Conservation (phyloP, 2,329 filamentous ascomycete species). For the Arthroderma uncinatum region DNA sequence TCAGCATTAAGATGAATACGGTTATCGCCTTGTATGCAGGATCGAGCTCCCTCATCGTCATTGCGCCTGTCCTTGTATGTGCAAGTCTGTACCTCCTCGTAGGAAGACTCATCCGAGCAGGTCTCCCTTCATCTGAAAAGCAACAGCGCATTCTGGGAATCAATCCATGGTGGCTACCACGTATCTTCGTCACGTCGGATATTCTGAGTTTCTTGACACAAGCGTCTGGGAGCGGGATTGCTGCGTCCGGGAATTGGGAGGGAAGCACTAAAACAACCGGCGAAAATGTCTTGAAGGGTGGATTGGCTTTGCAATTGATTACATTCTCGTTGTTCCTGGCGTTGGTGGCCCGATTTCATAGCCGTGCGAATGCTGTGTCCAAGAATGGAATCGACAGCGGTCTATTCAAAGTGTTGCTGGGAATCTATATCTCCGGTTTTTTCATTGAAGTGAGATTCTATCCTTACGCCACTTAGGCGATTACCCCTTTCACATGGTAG, state of each 20-base stretch:
- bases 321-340: slow-evolving; percentile 34
- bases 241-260: slow-evolving; percentile 35
- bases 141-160: slow-evolving; percentile 30
- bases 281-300: slow-evolving; percentile 34
- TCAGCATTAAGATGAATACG: slow-evolving; percentile 27
- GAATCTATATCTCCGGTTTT: slow-evolving; percentile 36
- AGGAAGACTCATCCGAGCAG: slow-evolving; percentile 35
- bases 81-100: slow-evolving; percentile 44
- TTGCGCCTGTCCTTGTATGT: slow-evolving; percentile 41
- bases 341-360: slow-evolving; percentile 33
- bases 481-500: too few relatives aligned
- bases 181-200: slow-evolving; percentile 39
- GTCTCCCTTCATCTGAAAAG: slow-evolving; percentile 22
- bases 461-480: too few relatives aligned
- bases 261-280: slow-evolving; percentile 32
- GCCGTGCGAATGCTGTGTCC: slow-evolving; percentile 19
- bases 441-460: slow-evolving; percentile 39
- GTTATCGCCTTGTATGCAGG: slow-evolving; percentile 32
- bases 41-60: slow-evolving; percentile 35
- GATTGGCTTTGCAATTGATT: slow-evolving; percentile 33
- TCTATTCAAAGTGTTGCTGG: slow-evolving; percentile 32
- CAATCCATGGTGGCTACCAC: slow-evolving; percentile 32
- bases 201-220: slow-evolving; percentile 39
- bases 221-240: slow-evolving; percentile 36
- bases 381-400: slow-evolving; percentile 22